A percentile compares a stretch with the other conserved stretches of the same genome.
phyloP scores from a whole-genome alignment of 2,329 filamentous ascomycete genomes.

The Ciborinia camelliae region DNA sequence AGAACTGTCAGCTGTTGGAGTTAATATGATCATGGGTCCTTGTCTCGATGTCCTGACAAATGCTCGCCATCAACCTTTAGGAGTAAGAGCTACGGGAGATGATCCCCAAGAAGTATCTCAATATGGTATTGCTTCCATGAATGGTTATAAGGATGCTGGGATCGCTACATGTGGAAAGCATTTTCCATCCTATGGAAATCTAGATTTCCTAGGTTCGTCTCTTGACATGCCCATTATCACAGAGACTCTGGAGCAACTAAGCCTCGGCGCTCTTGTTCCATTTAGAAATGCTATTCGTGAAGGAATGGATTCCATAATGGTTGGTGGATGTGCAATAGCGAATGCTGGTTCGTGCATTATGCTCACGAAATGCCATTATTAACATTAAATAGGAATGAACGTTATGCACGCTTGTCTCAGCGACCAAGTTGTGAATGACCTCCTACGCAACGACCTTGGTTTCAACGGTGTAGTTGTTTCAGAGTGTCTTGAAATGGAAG shows the following conservation, averaged over 20 bases:
- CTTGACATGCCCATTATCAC: constrained; percentile 94
- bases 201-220: constrained; percentile 88
- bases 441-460: constrained; percentile 81
- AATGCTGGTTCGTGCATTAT: constrained; percentile 46
- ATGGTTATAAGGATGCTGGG: constrained; percentile 88
- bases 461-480: constrained; percentile 93
- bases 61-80: constrained; percentile 83
- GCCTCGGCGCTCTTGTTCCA: constrained; percentile 84
- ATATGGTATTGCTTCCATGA: constrained; percentile 86
- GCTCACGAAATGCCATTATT: background rate
- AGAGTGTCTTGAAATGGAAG: constrained; percentile 95
- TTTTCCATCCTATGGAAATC: constrained; percentile 92
- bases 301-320: constrained; percentile 91
- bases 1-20: constrained; percentile 86
- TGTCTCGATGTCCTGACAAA: constrained; percentile 94
- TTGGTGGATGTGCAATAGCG: constrained; percentile 89
- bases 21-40: constrained; percentile 93
- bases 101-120: constrained; percentile 93
- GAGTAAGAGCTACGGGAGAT: constrained; percentile 85
- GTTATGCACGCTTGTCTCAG: constrained; percentile 94
- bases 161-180: constrained; percentile 91
- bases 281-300: constrained; percentile 86
- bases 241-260: constrained; percentile 87
- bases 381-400: constrained; percentile 66
- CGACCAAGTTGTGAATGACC: constrained; percentile 92